Evolutionary conservation across 2,329 filamentous ascomycete genomes (phyloP).

Genomic region (Tolypocladium tundrense): DNA sequence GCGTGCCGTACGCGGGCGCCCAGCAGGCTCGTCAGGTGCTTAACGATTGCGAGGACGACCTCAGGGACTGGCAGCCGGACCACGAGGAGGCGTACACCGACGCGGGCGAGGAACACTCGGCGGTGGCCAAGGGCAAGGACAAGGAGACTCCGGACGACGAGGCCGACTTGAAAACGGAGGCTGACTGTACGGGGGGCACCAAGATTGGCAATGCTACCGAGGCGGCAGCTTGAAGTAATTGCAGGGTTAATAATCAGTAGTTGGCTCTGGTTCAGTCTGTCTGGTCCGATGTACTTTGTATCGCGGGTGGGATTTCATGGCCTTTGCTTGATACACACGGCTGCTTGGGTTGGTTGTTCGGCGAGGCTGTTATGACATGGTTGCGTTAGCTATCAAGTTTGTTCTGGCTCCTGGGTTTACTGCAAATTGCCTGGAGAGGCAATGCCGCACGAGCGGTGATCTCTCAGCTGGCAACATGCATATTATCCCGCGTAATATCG

Average conservation of each 20-base stretch:
- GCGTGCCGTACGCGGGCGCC: conserved; percentile 55
- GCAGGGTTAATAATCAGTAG: background rate
- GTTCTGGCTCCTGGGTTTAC: too few relatives aligned
- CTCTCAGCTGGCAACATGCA: background rate
- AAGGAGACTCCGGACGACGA: conserved; percentile 10
- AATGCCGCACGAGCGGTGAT: background rate
- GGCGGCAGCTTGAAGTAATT: background rate
- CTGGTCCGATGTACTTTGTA: background rate
- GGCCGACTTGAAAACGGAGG: background rate
- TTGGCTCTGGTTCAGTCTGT: background rate
- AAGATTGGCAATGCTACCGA: background rate
- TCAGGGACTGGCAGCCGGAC: conserved; percentile 60
- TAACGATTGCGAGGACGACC: conserved; percentile 83
- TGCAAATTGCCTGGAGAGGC: background rate
- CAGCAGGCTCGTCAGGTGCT: conserved; percentile 72
- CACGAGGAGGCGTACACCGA: conserved; percentile 24
- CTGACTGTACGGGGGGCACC: background rate
- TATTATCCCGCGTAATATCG: background rate
- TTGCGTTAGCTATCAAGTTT: background rate
- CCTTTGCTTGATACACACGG: background rate
- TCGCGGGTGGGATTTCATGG: background rate
- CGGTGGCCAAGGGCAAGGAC: conserved; percentile 16
- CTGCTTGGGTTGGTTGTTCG: background rate
- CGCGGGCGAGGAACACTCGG: conserved; percentile 10
- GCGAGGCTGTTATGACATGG: background rate